Evolutionary conservation across 1,139 yeast species (phyloP), one percentile per base, ranked within the genome.

Genomic region (Debaryomyces sp.): DNA sequence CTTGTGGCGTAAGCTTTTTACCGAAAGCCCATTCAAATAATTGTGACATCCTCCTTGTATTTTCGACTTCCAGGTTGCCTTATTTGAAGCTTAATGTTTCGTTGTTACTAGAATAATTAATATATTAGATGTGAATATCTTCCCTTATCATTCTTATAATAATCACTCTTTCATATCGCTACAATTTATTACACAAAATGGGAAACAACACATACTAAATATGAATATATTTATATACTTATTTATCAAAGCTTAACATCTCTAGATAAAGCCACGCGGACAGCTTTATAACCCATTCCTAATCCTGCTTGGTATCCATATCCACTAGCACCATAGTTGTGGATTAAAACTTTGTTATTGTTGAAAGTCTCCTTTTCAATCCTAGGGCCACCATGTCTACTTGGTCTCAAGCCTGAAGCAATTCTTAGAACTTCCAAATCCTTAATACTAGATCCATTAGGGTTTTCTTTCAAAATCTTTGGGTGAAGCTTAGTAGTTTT

Each of bases 21-120:
- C 99, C 99, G 70, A 94, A 94, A 24, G 90, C 91, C 98, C 98
- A 94, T 64, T 91, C 96, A 58, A 92, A 81, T 59, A 91, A 70
- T 60, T 81, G 85, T 34, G 76, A 65, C 77, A 72, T 72, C 21
- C n/a, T 27, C 8, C 6, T 21, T 9, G 21, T 21, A 2, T 7
- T 21, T n/a, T 21, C 21, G n/a, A 6, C 26, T 18, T 32, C 21
- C 6, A 32, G 13, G 5, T 4, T 6, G 30, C 8, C 6, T 27
- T 12, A 4, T 27, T 12, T 27, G 30, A n/a, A 27, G 30, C 21
- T 12, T 27, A 27, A 4, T 3, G 4, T 12, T 27, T 27, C 13
- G 13, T 6, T 27, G 21, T 12, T 12, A 27, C 12, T 35, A 2
- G n/a, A 35, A n/a, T 35, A 22, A 17, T 35, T n/a, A 35, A 32